phyloP scores from a whole-genome alignment of 2,329 filamentous ascomycete species.

The Clarireedia homoeocarpa region DNA sequence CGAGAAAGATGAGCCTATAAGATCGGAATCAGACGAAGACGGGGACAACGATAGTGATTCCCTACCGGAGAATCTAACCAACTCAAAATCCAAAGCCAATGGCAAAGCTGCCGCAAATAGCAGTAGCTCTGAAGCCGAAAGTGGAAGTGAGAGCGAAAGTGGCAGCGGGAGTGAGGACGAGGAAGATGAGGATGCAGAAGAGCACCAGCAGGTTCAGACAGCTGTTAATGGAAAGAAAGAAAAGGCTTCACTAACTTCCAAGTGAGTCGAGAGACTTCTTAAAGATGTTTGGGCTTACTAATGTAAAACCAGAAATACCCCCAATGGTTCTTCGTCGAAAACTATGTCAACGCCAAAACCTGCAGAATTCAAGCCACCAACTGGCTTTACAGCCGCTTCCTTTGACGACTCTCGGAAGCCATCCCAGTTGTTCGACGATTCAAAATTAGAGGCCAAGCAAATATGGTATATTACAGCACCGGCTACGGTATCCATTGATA shows the following conservation, averaged over 20 bases:
- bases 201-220: neutral
- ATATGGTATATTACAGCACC: constrained; percentile 77
- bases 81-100: constrained; percentile 16
- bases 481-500: constrained; percentile 57
- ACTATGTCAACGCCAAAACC: constrained; percentile 12
- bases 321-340: constrained; percentile 12
- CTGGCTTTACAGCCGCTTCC: constrained; percentile 21
- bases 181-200: constrained; percentile 19
- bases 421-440: constrained; percentile 47
- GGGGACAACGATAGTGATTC: constrained; percentile 21
- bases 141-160: constrained; percentile 21
- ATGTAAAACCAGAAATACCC: constrained; percentile 1
- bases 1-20: constrained; percentile 16
- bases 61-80: constrained; percentile 13
- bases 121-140: constrained; percentile 20
- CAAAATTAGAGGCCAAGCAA: constrained; percentile 60
- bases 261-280: constrained; percentile 5
- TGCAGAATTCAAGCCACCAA: constrained; percentile 20
- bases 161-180: constrained; percentile 29
- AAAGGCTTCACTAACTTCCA: neutral
- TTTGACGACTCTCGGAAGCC: constrained; percentile 12
- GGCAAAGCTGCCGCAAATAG: constrained; percentile 17
- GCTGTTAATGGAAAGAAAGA: neutral
- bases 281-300: neutral
- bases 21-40: constrained; percentile 14